Percentiles rank a stretch among this genome's conserved stretches.
Evolutionary conservation across 2,329 filamentous ascomycete species (phyloP).

Genomic region (Emergomyces orientalis): DNA sequence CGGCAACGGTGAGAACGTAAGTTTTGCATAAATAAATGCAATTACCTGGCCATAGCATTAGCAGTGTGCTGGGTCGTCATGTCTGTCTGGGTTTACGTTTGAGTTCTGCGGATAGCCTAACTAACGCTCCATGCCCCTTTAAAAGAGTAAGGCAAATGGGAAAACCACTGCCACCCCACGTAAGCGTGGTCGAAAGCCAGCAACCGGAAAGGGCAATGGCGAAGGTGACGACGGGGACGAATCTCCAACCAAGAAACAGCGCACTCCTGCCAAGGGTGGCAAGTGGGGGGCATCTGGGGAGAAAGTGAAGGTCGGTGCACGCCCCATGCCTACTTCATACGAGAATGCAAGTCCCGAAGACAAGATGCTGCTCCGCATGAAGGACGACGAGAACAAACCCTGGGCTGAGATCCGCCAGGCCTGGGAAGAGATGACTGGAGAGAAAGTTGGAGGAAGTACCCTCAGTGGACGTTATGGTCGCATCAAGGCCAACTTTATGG

Average conservation of each 20-base stretch:
- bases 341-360: slow-evolving; percentile 19
- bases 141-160: background rate
- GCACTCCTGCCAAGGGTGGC: slow-evolving; percentile 7
- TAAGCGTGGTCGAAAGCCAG: slow-evolving; percentile 20
- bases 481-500: slow-evolving; percentile 33
- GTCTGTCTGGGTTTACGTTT: background rate
- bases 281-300: background rate
- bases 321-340: slow-evolving; percentile 20
- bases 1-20: background rate
- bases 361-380: slow-evolving; percentile 23
- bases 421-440: slow-evolving; percentile 23
- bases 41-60: background rate
- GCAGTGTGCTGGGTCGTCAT: background rate
- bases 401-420: slow-evolving; percentile 23
- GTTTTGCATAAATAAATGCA: background rate
- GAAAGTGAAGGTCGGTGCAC: slow-evolving; percentile 12
- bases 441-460: slow-evolving; percentile 27
- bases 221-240: slow-evolving; percentile 4
- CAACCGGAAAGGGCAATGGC: slow-evolving; percentile 2
- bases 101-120: background rate
- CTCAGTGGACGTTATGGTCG: slow-evolving; percentile 32
- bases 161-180: slow-evolving; percentile 14
- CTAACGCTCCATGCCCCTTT: background rate
- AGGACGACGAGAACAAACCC: slow-evolving; percentile 19
- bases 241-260: slow-evolving; percentile 11